Evolutionary conservation across 2,329 filamentous ascomycete species (phyloP).

Genomic region (Fusarium proliferatum): DNA sequence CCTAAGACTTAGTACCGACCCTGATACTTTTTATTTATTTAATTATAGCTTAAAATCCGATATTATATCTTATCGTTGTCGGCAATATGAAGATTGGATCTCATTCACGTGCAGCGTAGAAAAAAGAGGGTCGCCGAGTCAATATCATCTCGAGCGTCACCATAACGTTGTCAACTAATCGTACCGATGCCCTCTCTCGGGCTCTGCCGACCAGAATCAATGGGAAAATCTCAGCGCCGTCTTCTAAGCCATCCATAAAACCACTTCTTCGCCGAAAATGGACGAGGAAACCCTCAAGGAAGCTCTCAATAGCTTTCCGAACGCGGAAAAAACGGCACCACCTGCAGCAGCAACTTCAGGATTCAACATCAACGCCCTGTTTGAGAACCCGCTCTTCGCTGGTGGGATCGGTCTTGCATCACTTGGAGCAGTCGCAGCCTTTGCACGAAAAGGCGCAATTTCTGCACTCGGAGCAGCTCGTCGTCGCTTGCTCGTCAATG

Average conservation of each 20-base stretch:
- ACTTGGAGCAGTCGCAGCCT: slow-evolving; percentile 82
- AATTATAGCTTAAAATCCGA: not conserved
- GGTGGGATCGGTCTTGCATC: slow-evolving; percentile 91
- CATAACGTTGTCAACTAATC: not conserved
- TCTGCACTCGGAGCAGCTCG: slow-evolving; percentile 79
- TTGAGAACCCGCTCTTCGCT: slow-evolving; percentile 72
- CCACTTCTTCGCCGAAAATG: slow-evolving; percentile 12
- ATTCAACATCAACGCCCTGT: slow-evolving; percentile 67
- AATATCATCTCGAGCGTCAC: not conserved
- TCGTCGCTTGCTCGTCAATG: slow-evolving; percentile 88
- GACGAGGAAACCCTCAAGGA: slow-evolving; percentile 34
- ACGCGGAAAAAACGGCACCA: slow-evolving; percentile 48
- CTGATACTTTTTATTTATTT: not conserved
- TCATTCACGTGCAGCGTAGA: slow-evolving; percentile 30
- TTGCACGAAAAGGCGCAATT: slow-evolving; percentile 82
- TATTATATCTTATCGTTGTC: not conserved
- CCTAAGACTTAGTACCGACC: not conserved
- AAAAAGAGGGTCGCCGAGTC: slow-evolving; percentile 32
- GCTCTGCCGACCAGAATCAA: slow-evolving; percentile 1
- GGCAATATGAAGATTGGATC: not conserved
- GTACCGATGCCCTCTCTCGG: not conserved
- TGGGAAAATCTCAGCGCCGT: slow-evolving; percentile 6
- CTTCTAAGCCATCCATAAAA: slow-evolving; percentile 13
- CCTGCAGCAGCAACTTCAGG: slow-evolving; percentile 46
- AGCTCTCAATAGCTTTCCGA: slow-evolving; percentile 35